Percentiles rank a stretch among this genome's conserved stretches.
These are phyloP conservation scores for Xylaria grammica DNA, from an alignment of 495 filamentous ascomycete species.

Conservation along the genomic window DNA sequence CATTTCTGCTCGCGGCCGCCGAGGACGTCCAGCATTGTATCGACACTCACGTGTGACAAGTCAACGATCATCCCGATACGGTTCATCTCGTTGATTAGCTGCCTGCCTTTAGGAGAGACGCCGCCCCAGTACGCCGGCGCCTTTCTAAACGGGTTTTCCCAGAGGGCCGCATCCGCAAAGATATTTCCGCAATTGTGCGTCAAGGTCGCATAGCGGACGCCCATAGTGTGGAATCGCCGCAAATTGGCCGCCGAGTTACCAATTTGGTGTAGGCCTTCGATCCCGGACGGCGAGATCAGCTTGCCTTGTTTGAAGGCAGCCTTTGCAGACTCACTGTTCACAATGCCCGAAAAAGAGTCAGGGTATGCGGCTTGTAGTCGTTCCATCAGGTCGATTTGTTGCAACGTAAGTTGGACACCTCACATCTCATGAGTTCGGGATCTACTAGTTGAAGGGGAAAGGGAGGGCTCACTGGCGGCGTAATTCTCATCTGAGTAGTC, in stretches of 20 bases:
- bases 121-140: constrained; percentile 64
- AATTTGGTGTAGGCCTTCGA: constrained; percentile 95
- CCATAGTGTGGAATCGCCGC: constrained; percentile 73
- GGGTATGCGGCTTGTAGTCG: constrained; percentile 74
- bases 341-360: constrained; percentile 65
- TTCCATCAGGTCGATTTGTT: constrained; percentile 82
- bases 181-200: constrained; percentile 94
- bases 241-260: constrained; percentile 82
- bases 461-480: constrained; percentile 39
- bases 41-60: constrained; percentile 68
- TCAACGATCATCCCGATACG: constrained; percentile 81
- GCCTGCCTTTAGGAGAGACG: constrained; percentile 69
- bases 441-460: not conserved
- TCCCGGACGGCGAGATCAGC: constrained; percentile 71
- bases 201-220: constrained; percentile 89
- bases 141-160: constrained; percentile 48
- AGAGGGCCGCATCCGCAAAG: constrained; percentile 83
- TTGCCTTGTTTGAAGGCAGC: constrained; percentile 63
- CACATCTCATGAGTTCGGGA: not conserved
- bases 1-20: constrained; percentile 44
- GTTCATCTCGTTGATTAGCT: constrained; percentile 78
- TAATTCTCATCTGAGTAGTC: constrained; percentile 81
- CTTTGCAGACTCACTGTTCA: constrained; percentile 63
- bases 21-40: constrained; percentile 74
- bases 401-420: constrained; percentile 70